Percentiles rank a stretch among this genome's conserved stretches.
phyloP scores from a whole-genome alignment of 305 asterid species.

The Rubia peregrina region DNA sequence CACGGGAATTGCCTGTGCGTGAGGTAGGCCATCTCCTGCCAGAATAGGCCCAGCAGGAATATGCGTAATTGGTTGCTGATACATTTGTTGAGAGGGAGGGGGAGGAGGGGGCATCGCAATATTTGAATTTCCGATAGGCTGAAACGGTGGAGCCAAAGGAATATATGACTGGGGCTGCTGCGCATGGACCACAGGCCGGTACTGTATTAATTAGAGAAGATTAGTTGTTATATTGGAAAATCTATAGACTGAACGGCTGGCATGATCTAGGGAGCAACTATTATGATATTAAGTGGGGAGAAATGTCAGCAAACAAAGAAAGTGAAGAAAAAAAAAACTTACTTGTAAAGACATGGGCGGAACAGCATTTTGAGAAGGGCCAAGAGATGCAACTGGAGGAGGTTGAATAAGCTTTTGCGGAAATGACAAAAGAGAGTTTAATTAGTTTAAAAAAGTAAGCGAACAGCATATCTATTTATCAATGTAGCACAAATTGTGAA shows the following conservation, averaged over 20 bases:
- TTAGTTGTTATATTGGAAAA: conserved; percentile 11
- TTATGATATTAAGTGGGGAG: neutral
- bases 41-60: conserved; percentile 47
- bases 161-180: conserved; percentile 54
- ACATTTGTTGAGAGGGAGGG: conserved; percentile 46
- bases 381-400: conserved; percentile 47
- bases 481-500: neutral
- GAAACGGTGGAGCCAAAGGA: conserved; percentile 62
- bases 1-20: conserved; percentile 44
- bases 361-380: conserved; percentile 57
- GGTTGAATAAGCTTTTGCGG: conserved; percentile 54
- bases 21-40: conserved; percentile 47
- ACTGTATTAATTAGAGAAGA: conserved; percentile 32
- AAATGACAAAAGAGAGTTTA: conserved; percentile 16
- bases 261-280: neutral
- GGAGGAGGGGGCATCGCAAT: conserved; percentile 60
- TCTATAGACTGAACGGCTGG: neutral
- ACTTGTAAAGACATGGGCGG: conserved; percentile 79
- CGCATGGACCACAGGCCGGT: conserved; percentile 53
- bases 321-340: conserved; percentile 18
- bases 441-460: neutral
- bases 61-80: conserved; percentile 53
- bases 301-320: conserved; percentile 17
- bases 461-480: neutral
- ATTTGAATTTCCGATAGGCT: conserved; percentile 52